Percentiles rank a stretch among this genome's conserved stretches.
Evolutionary conservation across 768 basidiomycete species (phyloP).

Genomic region (Xanthoconium purpureum): DNA sequence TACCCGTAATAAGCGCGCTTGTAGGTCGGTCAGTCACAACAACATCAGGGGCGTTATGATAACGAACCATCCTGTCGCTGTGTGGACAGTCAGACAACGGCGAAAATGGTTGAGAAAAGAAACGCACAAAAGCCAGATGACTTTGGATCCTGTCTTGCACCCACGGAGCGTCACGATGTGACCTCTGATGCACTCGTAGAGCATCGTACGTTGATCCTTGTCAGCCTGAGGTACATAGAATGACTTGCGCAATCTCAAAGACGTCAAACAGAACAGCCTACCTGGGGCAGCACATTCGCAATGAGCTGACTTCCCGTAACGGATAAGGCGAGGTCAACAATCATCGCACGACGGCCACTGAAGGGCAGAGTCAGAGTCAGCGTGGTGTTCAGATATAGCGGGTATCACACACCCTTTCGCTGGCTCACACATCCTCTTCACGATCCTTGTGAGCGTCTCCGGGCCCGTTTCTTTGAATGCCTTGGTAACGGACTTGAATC

Average conservation of each 20-base stretch:
- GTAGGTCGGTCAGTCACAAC: conserved; percentile 14
- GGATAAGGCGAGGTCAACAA: conserved; percentile 82
- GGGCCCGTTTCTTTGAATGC: conserved; percentile 82
- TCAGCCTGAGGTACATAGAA: conserved; percentile 52
- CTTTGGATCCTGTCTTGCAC: conserved; percentile 88
- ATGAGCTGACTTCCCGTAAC: conserved; percentile 84
- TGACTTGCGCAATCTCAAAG: conserved; percentile 4
- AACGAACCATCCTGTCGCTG: conserved; percentile 57
- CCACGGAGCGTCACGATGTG: conserved; percentile 89
- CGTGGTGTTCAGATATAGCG: background rate
- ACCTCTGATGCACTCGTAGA: conserved; percentile 84
- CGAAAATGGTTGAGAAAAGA: background rate
- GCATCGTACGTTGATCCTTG: conserved; percentile 76
- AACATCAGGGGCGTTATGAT: background rate
- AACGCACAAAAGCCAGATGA: conserved; percentile 81
- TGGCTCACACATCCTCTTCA: conserved; percentile 82
- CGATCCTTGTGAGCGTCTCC: conserved; percentile 69
- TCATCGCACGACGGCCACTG: conserved; percentile 74
- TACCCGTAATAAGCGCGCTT: conserved; percentile 68
- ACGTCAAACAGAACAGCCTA: conserved; percentile 35
- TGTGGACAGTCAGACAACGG: conserved; percentile 1
- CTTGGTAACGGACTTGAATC: conserved; percentile 84
- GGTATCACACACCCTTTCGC: conserved; percentile 59
- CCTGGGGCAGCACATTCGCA: conserved; percentile 75
- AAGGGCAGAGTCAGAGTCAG: conserved; percentile 26